phyloP scores from a whole-genome alignment of 495 filamentous ascomycete genomes.

The Annulohypoxylon maeteangense region DNA sequence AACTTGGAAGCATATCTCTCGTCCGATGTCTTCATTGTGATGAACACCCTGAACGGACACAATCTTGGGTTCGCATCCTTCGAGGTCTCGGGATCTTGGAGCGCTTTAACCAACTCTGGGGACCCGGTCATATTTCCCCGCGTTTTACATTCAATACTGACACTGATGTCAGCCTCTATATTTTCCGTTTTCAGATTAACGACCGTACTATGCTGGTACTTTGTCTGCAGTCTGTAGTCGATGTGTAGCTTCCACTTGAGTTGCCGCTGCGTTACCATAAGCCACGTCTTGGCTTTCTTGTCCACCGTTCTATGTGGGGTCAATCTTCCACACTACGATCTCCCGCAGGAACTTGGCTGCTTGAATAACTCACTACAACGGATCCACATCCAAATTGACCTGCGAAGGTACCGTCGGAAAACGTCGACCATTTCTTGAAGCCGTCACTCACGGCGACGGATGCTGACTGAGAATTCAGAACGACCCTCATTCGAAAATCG shows the following conservation, averaged over 20 bases:
- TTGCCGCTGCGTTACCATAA: slow-evolving; percentile 65
- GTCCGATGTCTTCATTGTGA: slow-evolving; percentile 70
- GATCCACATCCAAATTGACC: slow-evolving; percentile 69
- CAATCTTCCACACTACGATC: neutral
- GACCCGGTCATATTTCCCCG: slow-evolving; percentile 68
- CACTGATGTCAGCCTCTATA: slow-evolving; percentile 6
- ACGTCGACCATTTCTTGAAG: slow-evolving; percentile 67
- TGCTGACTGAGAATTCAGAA: slow-evolving; percentile 66
- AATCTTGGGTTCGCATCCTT: slow-evolving; percentile 66
- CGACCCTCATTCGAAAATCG: slow-evolving; percentile 72
- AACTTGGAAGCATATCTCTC: slow-evolving; percentile 67
- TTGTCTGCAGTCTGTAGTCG: slow-evolving; percentile 68
- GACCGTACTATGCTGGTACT: slow-evolving; percentile 61
- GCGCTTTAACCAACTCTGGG: slow-evolving; percentile 67
- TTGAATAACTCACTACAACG: slow-evolving; percentile 64
- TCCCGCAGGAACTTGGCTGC: neutral
- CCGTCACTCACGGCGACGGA: slow-evolving; percentile 61
- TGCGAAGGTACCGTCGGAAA: slow-evolving; percentile 68
- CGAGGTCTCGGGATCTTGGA: slow-evolving; percentile 61
- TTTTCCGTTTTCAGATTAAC: neutral
- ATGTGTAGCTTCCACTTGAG: slow-evolving; percentile 64
- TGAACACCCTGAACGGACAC: slow-evolving; percentile 67
- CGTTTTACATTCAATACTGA: slow-evolving; percentile 64
- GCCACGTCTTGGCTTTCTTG: slow-evolving; percentile 56
- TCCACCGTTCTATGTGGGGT: slow-evolving; percentile 60